These are phyloP conservation scores for Tricholoma hemisulphureum DNA, from an alignment of 768 basidiomycete genomes.

Conservation along the genomic window DNA sequence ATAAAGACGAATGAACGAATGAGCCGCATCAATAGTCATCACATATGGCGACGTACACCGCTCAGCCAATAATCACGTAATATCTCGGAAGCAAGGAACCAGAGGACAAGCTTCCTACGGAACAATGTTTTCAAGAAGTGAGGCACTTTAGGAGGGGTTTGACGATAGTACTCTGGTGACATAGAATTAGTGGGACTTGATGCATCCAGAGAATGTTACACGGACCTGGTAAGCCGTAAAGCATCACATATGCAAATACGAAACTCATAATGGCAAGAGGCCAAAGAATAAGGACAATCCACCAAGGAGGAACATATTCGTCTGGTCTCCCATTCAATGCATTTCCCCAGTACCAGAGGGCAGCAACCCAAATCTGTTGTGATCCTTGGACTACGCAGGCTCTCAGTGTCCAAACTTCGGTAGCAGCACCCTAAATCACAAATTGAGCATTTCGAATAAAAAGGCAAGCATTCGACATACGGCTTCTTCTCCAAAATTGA, in stretches of 20 bases:
- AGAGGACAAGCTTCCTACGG: conserved; percentile 86
- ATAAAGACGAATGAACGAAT: conserved; percentile 6
- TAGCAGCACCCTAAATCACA: conserved; percentile 73
- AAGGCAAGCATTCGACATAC: conserved; percentile 42
- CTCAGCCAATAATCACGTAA: conserved; percentile 92
- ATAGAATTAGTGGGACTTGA: conserved; percentile 10
- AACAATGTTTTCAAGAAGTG: conserved; percentile 89
- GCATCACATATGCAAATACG: conserved; percentile 78
- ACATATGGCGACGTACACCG: conserved; percentile 52
- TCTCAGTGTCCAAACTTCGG: conserved; percentile 89
- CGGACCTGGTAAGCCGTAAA: conserved; percentile 82
- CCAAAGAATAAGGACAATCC: conserved; percentile 81
- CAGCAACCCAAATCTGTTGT: conserved; percentile 95
- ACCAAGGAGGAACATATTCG: conserved; percentile 70
- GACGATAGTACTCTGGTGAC: conserved; percentile 74
- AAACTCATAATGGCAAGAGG: conserved; percentile 76
- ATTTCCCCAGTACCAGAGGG: conserved; percentile 95
- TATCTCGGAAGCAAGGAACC: conserved; percentile 92
- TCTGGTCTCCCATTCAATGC: conserved; percentile 58
- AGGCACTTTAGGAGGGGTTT: conserved; percentile 93
- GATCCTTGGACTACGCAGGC: conserved; percentile 94
- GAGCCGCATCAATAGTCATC: not conserved
- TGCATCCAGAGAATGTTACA: not conserved
- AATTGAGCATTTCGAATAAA: conserved; percentile 5
- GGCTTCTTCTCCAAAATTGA: conserved; percentile 97